Conservation (phyloP, 352 stramenopile genomes). For the Pythium biforme region DNA sequence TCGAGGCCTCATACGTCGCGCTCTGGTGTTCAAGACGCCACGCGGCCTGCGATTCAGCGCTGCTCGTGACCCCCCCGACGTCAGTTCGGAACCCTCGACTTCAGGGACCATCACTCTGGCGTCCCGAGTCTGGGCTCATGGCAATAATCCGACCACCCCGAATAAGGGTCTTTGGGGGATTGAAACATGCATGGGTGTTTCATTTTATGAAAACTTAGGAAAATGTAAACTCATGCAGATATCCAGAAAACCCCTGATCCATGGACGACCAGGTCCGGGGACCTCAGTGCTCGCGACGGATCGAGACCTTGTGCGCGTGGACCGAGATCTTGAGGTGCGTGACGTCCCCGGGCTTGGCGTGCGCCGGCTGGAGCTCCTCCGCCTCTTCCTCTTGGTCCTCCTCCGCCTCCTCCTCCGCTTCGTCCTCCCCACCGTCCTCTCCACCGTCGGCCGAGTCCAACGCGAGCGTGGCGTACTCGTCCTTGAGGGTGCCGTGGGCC, state of each 20-base stretch:
- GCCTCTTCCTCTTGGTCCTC: not conserved
- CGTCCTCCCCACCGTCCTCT: not conserved
- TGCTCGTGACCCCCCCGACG: too few species aligned
- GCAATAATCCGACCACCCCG: too few species aligned
- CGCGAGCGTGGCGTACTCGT: conserved; percentile 34
- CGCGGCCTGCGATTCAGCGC: too few species aligned
- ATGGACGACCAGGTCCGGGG: not conserved
- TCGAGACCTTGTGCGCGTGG: not conserved
- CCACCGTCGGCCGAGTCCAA: conserved; percentile 25
- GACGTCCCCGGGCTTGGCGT: not conserved
- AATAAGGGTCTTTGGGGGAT: not conserved
- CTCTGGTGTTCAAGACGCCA: too few species aligned
- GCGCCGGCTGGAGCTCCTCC: not conserved
- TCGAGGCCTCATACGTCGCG: too few species aligned
- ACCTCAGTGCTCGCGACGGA: not conserved
- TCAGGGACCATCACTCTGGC: too few species aligned
- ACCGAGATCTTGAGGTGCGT: not conserved
- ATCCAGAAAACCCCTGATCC: not conserved
- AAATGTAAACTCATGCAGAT: not conserved
- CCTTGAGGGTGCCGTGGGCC: conserved; percentile 48
- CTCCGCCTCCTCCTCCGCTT: not conserved
- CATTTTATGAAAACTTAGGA: not conserved
- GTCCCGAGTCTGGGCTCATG: too few species aligned
- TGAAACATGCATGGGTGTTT: not conserved
- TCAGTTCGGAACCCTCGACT: too few species aligned